These are phyloP conservation scores for Penicillium oxalicum DNA, from an alignment of 2,329 filamentous ascomycete genomes.

Conservation along the genomic window DNA sequence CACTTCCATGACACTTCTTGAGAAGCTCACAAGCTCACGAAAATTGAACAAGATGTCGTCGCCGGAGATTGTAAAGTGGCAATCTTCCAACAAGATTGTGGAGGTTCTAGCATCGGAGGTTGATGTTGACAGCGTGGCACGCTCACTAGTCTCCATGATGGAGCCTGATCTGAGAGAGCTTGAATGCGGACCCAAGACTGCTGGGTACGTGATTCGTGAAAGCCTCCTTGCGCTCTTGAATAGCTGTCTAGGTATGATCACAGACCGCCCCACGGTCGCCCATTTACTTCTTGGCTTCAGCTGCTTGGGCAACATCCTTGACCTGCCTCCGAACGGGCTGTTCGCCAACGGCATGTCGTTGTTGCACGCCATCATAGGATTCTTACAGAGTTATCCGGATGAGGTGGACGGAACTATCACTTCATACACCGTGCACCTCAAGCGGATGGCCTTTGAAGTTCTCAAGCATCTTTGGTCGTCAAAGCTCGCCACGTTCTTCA, in stretches of 20 bases:
- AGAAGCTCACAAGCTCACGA: conserved; percentile 77
- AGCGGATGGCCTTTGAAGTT: conserved; percentile 64
- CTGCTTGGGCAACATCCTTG: conserved; percentile 65
- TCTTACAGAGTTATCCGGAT: conserved; percentile 65
- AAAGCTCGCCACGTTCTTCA: conserved; percentile 66
- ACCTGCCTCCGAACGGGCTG: conserved; percentile 60
- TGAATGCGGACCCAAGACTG: conserved; percentile 62
- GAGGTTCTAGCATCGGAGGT: conserved; percentile 79
- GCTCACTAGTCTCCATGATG: conserved; percentile 65
- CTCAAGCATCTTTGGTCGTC: conserved; percentile 79
- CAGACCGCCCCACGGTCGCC: conserved; percentile 75
- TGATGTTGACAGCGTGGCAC: conserved; percentile 72
- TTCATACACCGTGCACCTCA: conserved; percentile 64
- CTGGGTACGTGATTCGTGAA: conserved; percentile 74
- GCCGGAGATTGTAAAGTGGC: conserved; percentile 55
- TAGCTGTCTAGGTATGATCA: conserved; percentile 67
- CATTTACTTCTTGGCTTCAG: conserved; percentile 86
- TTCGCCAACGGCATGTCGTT: conserved; percentile 69
- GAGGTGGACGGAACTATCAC: conserved; percentile 55
- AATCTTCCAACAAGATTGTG: conserved; percentile 74
- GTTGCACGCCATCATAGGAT: conserved; percentile 71
- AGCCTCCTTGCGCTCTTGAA: conserved; percentile 82
- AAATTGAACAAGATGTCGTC: conserved; percentile 69
- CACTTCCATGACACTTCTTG: conserved; percentile 72
- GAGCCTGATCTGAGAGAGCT: conserved; percentile 61